phyloP scores from a whole-genome alignment of 1,284 basidiomycete genomes.

The Trichosporon asahii region DNA sequence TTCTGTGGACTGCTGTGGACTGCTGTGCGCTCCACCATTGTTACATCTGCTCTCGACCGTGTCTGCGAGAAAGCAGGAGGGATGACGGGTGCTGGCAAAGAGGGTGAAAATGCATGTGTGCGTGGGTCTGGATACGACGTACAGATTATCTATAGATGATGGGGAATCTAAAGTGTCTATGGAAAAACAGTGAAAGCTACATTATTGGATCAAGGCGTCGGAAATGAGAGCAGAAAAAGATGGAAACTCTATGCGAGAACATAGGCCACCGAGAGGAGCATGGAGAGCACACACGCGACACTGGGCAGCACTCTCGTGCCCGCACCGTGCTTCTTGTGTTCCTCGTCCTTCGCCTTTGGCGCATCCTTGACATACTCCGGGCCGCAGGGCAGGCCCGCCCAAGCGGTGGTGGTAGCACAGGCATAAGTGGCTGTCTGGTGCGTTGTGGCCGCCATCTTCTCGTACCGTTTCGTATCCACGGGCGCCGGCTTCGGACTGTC shows the following conservation, averaged over 20 bases:
- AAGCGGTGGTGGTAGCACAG: neutral
- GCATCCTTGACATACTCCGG: slow-evolving; percentile 3
- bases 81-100: no score
- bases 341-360: neutral
- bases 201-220: no score
- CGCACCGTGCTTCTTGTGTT: neutral
- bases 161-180: no score
- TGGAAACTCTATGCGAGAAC: neutral
- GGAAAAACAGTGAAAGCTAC: no score
- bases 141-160: no score
- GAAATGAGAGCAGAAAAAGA: no score
- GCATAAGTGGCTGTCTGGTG: neutral
- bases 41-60: no score
- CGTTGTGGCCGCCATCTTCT: neutral
- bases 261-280: neutral
- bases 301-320: neutral
- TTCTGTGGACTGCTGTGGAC: no score
- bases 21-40: no score
- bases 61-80: no score
- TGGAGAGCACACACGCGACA: neutral
- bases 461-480: neutral
- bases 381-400: neutral
- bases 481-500: neutral
- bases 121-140: no score
- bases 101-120: no score